Conservation (phyloP, 257 asterid genomes). For the Solanum habrochaites region DNA sequence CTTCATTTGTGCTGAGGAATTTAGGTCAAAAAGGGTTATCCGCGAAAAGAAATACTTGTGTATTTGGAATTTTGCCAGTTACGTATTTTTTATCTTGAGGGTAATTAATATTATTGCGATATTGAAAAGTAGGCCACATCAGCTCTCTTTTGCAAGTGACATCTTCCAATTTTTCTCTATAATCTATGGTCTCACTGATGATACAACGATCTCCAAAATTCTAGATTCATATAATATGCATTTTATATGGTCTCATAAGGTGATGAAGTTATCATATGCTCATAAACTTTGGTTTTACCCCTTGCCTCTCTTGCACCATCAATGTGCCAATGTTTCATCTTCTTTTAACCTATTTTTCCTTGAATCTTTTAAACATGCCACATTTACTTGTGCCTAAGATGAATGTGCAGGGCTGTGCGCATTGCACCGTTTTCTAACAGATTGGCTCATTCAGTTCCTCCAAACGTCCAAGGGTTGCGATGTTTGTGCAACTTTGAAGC, state of each 20-base stretch:
- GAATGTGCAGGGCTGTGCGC: constrained; percentile 84
- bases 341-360: background rate
- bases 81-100: background rate
- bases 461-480: constrained; percentile 73
- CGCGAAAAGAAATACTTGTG: background rate
- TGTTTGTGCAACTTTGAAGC: constrained; percentile 98
- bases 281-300: background rate
- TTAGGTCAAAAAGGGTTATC: background rate
- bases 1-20: background rate
- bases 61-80: background rate
- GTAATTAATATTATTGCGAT: background rate
- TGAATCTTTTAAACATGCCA: background rate
- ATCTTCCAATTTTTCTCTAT: background rate
- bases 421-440: constrained; percentile 98
- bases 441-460: constrained; percentile 90
- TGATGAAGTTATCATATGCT: background rate
- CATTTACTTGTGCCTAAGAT: background rate
- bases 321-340: background rate
- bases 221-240: background rate
- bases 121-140: background rate
- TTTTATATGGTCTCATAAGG: background rate
- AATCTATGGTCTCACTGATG: background rate
- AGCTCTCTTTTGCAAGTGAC: background rate
- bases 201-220: background rate
- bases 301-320: background rate